These are phyloP conservation scores for Silene latifolia DNA, from an alignment of 148 eudicot species.

Conservation along the genomic window DNA sequence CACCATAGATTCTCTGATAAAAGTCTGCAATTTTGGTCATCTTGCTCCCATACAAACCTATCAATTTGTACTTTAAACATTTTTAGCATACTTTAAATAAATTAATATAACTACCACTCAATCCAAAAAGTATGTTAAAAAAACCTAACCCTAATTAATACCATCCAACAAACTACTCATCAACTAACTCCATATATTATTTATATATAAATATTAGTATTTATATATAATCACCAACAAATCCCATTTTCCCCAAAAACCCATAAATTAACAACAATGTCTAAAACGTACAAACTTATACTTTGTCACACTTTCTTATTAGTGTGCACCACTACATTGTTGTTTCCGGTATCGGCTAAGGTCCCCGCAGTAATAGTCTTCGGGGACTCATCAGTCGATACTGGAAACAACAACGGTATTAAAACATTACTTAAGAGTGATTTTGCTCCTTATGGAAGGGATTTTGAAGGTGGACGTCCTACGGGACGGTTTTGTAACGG, in stretches of 20 bases:
- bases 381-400: constrained; percentile 90
- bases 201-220: not conserved
- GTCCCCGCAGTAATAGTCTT: constrained; percentile 78
- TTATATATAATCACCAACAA: not conserved
- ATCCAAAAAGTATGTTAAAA: not conserved
- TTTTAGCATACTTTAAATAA: not conserved
- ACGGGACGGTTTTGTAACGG: constrained; percentile 90
- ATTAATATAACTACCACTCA: not conserved
- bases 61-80: not conserved
- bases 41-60: not conserved
- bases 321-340: not conserved
- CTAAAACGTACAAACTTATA: not conserved
- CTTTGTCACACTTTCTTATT: not conserved
- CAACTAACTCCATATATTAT: not conserved
- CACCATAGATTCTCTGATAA: not conserved
- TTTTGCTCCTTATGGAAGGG: constrained; percentile 74
- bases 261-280: not conserved
- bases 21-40: not conserved
- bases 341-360: constrained; percentile 22
- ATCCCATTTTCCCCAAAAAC: not conserved
- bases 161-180: not conserved
- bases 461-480: constrained; percentile 57
- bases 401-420: constrained; percentile 79
- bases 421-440: constrained; percentile 65
- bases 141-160: not conserved